Conservation (phyloP, 2,329 filamentous ascomycete species). For the Chrysoporthe cubensis region DNA sequence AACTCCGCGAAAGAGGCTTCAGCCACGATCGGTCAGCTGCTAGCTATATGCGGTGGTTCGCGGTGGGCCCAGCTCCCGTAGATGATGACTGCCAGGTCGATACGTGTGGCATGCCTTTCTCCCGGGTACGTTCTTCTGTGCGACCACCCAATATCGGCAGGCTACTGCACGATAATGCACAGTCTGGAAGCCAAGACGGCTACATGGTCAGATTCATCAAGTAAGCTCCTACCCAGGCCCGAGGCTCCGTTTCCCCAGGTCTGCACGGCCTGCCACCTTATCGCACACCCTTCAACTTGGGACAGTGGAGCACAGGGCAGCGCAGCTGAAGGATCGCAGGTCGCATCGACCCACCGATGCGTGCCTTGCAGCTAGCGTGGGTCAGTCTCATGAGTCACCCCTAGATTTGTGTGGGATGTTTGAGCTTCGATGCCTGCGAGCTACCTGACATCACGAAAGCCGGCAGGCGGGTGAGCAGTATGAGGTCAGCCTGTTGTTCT, state of each 20-base stretch:
- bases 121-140: background rate
- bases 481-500: background rate
- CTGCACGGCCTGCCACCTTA: conserved; percentile 1
- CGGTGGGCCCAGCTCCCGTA: background rate
- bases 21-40: conserved; percentile 13
- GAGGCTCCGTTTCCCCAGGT: conserved; percentile 6
- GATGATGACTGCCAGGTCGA: background rate
- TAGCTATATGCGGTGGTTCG: background rate
- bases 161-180: background rate
- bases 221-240: background rate
- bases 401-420: conserved; percentile 19
- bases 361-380: conserved; percentile 26
- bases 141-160: background rate
- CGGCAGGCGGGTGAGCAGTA: background rate
- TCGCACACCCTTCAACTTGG: background rate
- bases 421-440: conserved; percentile 12
- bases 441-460: background rate
- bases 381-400: conserved; percentile 24
- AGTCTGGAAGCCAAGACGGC: background rate
- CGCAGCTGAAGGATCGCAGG: conserved; percentile 1
- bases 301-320: background rate
- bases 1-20: conserved; percentile 1
- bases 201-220: background rate
- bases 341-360: conserved; percentile 10
- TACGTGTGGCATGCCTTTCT: background rate